Percentiles rank a stretch among this genome's conserved stretches.
Evolutionary conservation across 129 eudicot genomes (phyloP).

Genomic region (Flaveria linearis): DNA sequence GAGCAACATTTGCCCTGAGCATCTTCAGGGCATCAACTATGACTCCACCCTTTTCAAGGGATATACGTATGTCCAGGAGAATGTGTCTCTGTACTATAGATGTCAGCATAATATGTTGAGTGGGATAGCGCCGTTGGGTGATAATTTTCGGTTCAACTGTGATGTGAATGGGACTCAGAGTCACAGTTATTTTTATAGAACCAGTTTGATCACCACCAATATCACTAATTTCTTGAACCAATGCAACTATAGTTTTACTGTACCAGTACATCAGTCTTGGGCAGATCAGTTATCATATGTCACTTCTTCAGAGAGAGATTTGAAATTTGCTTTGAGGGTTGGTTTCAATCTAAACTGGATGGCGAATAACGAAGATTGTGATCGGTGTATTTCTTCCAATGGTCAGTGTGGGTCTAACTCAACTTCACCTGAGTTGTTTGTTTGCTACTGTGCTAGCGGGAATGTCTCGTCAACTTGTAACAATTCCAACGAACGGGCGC

Average conservation of each 20-base stretch:
- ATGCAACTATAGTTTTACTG: not conserved
- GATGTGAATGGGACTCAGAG: not conserved
- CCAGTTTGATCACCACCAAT: not conserved
- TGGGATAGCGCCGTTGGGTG: not conserved
- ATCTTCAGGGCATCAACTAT: constrained; percentile 34
- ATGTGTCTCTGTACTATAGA: constrained; percentile 43
- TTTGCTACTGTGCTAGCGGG: constrained; percentile 42
- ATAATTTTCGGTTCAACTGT: constrained; percentile 23
- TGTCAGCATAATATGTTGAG: not conserved
- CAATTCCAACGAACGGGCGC: not conserved
- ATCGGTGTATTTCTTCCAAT: constrained; percentile 37
- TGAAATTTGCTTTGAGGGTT: constrained; percentile 21
- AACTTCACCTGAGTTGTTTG: constrained; percentile 24
- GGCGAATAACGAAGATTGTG: constrained; percentile 36
- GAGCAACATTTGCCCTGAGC: constrained; percentile 32
- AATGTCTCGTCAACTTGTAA: constrained; percentile 24
- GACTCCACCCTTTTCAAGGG: constrained; percentile 23
- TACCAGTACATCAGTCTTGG: constrained; percentile 31
- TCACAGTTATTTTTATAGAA: constrained; percentile 18
- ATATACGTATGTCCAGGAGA: not conserved
- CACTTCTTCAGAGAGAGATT: constrained; percentile 1
- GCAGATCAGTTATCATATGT: not conserved
- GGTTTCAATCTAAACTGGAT: constrained; percentile 49
- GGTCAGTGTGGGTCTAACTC: constrained; percentile 49
- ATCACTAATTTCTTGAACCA: not conserved